Conservation (phyloP, 352 stramenopile species). For the Ochromonadaceae sp. region DNA sequence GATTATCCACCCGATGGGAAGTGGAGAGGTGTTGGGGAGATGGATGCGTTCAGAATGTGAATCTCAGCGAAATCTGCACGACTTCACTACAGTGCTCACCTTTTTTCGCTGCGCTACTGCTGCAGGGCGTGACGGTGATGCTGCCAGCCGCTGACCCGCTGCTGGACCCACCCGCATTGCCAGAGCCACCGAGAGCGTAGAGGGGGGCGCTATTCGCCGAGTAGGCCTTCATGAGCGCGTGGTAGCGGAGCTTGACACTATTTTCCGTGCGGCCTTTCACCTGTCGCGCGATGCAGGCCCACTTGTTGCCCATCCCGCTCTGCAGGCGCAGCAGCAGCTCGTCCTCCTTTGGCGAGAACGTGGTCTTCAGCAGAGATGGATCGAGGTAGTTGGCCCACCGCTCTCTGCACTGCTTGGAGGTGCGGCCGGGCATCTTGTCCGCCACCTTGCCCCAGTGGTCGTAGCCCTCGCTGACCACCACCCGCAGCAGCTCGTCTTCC, state of each 20-base stretch:
- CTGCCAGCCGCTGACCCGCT: too few species aligned
- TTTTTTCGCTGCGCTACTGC: too few species aligned
- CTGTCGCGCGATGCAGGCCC: conserved; percentile 93
- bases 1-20: too few species aligned
- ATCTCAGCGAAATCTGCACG: too few species aligned
- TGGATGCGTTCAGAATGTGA: too few species aligned
- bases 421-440: conserved; percentile 64
- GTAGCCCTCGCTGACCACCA: not conserved
- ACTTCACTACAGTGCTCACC: too few species aligned
- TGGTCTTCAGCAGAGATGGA: conserved; percentile 77
- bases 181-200: too few species aligned
- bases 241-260: conserved; percentile 93
- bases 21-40: too few species aligned
- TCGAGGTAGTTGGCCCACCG: conserved; percentile 91
- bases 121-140: too few species aligned
- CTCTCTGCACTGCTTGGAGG: conserved; percentile 88
- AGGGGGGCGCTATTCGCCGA: too few species aligned
- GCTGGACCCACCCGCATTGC: too few species aligned
- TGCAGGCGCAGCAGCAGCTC: conserved; percentile 37
- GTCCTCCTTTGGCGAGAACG: conserved; percentile 79
- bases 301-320: conserved; percentile 72
- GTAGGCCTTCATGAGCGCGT: too few species aligned
- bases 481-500: conserved; percentile 36
- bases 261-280: conserved; percentile 95
- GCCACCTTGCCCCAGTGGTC: conserved; percentile 90